phyloP scores from a whole-genome alignment of 257 asterid genomes.

The Solanum bulbocastanum region DNA sequence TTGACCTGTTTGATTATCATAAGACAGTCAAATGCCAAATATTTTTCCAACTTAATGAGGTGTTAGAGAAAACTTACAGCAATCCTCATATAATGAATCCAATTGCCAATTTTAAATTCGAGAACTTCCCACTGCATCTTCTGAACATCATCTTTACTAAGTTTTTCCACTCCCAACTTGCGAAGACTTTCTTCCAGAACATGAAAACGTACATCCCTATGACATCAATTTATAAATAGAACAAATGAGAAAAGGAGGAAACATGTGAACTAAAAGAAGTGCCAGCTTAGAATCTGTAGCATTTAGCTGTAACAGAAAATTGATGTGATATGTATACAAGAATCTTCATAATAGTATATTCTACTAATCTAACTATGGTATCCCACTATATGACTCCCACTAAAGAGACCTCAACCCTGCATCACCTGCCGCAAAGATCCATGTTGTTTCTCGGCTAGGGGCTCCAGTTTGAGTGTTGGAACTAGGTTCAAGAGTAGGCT shows the following conservation, averaged over 20 bases:
- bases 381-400: not conserved
- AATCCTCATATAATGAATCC: constrained; percentile 99
- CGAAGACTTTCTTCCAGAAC: constrained; percentile 95
- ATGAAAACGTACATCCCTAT: constrained; percentile 80
- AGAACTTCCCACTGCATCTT: constrained; percentile 99
- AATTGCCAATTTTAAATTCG: constrained; percentile 97
- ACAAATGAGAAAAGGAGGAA: not conserved
- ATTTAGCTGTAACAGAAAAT: not conserved
- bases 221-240: not conserved
- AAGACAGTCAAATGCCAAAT: constrained; percentile 1
- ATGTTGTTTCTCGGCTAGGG: not conserved
- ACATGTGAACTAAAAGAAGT: not conserved
- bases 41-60: not conserved
- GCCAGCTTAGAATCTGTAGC: not conserved
- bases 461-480: not conserved
- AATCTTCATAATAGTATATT: not conserved
- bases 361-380: not conserved
- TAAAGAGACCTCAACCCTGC: not conserved
- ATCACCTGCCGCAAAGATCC: not conserved
- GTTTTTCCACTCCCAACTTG: constrained; percentile 95
- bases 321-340: not conserved
- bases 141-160: constrained; percentile 96
- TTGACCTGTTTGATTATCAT: constrained; percentile 58
- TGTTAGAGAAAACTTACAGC: constrained; percentile 51
- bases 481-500: not conserved